A percentile compares a stretch with the other conserved stretches of the same genome.
Evolutionary conservation across 2,329 filamentous ascomycete genomes (phyloP).

Genomic region (Metarhizium album): DNA sequence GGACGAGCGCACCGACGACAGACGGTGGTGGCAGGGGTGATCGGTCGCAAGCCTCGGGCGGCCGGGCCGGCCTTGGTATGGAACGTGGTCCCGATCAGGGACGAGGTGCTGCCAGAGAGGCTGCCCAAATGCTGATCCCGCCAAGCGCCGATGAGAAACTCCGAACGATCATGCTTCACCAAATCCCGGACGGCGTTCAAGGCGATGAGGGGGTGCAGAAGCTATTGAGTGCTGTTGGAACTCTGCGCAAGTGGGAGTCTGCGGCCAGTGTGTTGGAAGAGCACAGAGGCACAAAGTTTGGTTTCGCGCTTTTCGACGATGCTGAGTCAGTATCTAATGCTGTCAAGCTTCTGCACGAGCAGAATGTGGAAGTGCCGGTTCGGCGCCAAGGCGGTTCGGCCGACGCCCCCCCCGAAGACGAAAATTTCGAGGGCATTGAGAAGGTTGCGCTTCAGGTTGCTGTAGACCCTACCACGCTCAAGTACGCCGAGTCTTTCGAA

Average conservation of each 20-base stretch:
- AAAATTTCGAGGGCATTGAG: constrained; percentile 45
- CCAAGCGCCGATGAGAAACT: constrained; percentile 85
- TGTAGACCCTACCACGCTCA: constrained; percentile 71
- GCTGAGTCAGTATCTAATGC: constrained; percentile 77
- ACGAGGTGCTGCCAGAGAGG: constrained; percentile 55
- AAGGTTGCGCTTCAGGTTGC: constrained; percentile 62
- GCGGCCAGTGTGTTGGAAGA: constrained; percentile 50
- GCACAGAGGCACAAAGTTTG: constrained; percentile 76
- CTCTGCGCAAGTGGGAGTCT: constrained; percentile 75
- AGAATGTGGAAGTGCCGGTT: constrained; percentile 72
- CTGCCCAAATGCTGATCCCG: constrained; percentile 61
- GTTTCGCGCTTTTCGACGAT: constrained; percentile 93
- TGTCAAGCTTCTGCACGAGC: constrained; percentile 70
- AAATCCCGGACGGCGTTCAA: constrained; percentile 68
- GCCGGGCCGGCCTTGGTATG: constrained; percentile 43
- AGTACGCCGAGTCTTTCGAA: constrained; percentile 77
- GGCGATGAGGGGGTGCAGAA: constrained; percentile 71
- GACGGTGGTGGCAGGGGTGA: constrained; percentile 34
- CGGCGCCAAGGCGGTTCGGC: constrained; percentile 55
- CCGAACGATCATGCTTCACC: constrained; percentile 80
- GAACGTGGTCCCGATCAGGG: constrained; percentile 58
- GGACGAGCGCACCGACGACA: constrained; percentile 56
- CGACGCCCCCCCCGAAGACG: constrained; percentile 28
- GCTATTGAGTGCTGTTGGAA: constrained; percentile 67
- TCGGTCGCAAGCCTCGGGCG: constrained; percentile 11